These are phyloP conservation scores for Microstegium vimineum DNA, from an alignment of 176 grass and related monocot species.

Conservation along the genomic window DNA sequence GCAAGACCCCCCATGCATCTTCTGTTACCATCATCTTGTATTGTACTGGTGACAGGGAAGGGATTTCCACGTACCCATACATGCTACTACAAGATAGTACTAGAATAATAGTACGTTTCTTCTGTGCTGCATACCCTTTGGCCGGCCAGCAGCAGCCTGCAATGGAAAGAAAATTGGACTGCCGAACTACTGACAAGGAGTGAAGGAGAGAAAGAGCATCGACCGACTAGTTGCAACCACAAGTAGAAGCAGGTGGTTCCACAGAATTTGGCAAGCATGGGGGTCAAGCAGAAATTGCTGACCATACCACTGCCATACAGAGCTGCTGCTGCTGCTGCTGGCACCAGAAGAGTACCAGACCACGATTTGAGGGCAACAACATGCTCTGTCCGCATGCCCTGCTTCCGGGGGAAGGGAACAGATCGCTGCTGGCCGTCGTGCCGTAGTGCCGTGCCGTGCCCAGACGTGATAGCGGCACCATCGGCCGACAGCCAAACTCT, in stretches of 20 bases:
- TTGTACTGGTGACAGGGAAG: background rate
- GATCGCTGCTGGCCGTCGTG: background rate
- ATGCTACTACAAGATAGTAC: background rate
- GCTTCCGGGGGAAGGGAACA: constrained; percentile 15
- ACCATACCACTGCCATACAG: background rate
- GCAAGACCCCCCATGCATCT: background rate
- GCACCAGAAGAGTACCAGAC: background rate
- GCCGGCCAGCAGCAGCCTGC: background rate
- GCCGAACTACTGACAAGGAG: background rate
- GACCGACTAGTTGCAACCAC: background rate
- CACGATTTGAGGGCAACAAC: background rate
- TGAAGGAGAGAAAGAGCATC: background rate
- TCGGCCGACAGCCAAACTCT: constrained; percentile 15
- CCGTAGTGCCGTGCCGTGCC: too few species aligned
- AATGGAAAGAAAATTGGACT: background rate
- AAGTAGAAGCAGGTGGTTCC: background rate
- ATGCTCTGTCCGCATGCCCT: constrained; percentile 16
- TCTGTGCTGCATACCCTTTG: background rate
- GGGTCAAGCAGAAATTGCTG: constrained; percentile 24
- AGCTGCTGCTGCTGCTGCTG: background rate
- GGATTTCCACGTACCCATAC: constrained; percentile 13
- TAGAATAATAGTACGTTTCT: background rate
- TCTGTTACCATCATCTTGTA: background rate
- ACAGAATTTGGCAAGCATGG: constrained; percentile 2
- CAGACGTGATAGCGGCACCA: constrained; percentile 14